Evolutionary conservation across 306 rosid species (phyloP).

Genomic region (Hippophae rhamnoides): DNA sequence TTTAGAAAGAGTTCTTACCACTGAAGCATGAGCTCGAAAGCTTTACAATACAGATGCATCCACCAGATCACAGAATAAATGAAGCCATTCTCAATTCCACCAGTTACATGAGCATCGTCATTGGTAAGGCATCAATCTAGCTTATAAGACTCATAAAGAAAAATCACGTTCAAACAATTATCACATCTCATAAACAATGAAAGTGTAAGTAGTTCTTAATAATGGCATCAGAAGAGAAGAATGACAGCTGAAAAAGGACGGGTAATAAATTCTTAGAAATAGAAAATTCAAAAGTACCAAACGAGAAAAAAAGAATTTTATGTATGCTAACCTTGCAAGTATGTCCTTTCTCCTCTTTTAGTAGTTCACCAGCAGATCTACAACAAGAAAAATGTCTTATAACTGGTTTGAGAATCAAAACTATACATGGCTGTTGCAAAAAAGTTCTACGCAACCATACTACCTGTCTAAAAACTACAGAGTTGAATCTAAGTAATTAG

Average conservation of each 20-base stretch:
- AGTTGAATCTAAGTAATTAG: conserved; percentile 75
- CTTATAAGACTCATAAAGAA: conserved; percentile 59
- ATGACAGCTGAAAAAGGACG: too few relatives aligned
- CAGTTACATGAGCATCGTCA: conserved; percentile 72
- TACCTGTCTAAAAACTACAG: conserved; percentile 74
- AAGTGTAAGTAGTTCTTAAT: too few relatives aligned
- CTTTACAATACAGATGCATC: conserved; percentile 73
- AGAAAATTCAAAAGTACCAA: too few relatives aligned
- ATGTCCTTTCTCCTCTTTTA: conserved; percentile 46
- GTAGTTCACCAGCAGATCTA: conserved; percentile 73
- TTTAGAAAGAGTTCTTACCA: conserved; percentile 35
- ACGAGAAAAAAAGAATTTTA: too few relatives aligned
- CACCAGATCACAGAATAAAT: conserved; percentile 88
- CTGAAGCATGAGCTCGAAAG: conserved; percentile 73
- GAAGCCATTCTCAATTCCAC: conserved; percentile 89
- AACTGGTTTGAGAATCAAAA: conserved; percentile 10
- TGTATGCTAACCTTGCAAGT: too few relatives aligned
- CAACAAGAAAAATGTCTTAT: conserved; percentile 15
- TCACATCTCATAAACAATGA: conserved; percentile 6
- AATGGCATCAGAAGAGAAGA: too few relatives aligned
- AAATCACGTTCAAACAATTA: conserved; percentile 9
- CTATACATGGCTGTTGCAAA: neutral
- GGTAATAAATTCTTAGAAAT: too few relatives aligned
- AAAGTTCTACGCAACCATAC: neutral
- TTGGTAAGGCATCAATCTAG: conserved; percentile 93